Base-by-base conservation (phyloP, 2,329 filamentous ascomycete species). In the Rasamsonia emersonii region DNA sequence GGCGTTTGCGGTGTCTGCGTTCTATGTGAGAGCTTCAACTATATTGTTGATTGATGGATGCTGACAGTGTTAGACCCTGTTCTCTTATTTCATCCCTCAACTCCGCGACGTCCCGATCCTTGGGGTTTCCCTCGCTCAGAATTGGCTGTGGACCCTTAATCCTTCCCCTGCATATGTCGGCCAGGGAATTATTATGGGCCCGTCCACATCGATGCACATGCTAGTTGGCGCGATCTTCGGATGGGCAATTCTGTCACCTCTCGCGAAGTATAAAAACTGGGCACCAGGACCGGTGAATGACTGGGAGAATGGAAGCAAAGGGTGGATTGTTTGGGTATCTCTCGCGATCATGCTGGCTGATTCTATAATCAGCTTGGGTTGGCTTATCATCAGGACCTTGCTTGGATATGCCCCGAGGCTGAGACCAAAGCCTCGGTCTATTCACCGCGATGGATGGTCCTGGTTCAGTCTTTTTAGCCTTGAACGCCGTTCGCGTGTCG, bases 181-280 rank as follows among this genome's bases (percentile, higher is more conserved):
- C 0, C 91, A 98, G 61, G 91, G 91, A 8, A 93, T 98, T 40
- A 96, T 98, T 50, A 98, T 98, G 91, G 91, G 91, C 0, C 84
- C 89, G 3, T 81, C 86, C 23, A 98, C 91, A 0, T 96, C 89
- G 3, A 70, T 93, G 32, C 89, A 96, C 47, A 98, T 98, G 91
- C 72, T 94, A 1, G 64, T 96, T 2, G 91, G 91, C 4, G 88
- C 91, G 3, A 56, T 93, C 10, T 51, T 95, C 7, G 91, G 91
- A 16, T 98, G 91, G 91, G 91, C 78, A 0, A 56, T 96, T 4
- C 68, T 98, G 1, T 95, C 88, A 3, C 91, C 91, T 1, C 59
- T 96, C 5, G 88, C 91, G 3, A 95, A 94, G 56, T 64, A 69
- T 35, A 76, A 73, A 45, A 86, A 83, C 3, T 98, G 91, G 91